Conservation (phyloP, 768 basidiomycete genomes). For the Suillus cothurnatus region DNA sequence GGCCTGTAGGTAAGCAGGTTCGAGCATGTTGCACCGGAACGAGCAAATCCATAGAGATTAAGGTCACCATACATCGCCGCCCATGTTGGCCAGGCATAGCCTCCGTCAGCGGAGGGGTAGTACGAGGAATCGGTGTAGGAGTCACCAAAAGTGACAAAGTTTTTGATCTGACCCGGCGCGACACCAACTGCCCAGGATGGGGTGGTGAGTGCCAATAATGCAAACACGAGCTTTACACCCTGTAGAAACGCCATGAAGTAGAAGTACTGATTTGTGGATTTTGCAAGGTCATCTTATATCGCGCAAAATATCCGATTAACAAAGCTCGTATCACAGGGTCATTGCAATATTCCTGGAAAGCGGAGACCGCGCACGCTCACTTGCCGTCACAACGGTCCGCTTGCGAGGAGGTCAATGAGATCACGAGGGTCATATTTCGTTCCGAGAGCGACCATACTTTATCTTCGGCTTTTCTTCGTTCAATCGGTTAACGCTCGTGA, state of each 20-base stretch:
- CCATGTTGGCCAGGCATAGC: constrained; percentile 62
- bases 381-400: constrained; percentile 4
- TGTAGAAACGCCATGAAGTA: constrained; percentile 9
- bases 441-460: neutral
- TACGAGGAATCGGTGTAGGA: constrained; percentile 59
- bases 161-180: constrained; percentile 52
- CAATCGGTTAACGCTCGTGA: neutral
- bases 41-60: constrained; percentile 57
- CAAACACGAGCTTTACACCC: constrained; percentile 9
- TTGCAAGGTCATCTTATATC: constrained; percentile 10
- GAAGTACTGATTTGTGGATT: neutral
- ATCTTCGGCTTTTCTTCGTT: constrained; percentile 3
- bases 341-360: too few species aligned
- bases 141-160: constrained; percentile 70
- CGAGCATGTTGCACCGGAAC: constrained; percentile 66
- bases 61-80: constrained; percentile 56
- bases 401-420: neutral
- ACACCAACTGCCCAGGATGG: constrained; percentile 25
- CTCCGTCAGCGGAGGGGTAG: constrained; percentile 37
- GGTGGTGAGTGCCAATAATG: constrained; percentile 16
- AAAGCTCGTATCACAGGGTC: constrained; percentile 8
- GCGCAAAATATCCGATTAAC: neutral
- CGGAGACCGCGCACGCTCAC: neutral
- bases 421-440: constrained; percentile 3
- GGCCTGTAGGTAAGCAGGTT: constrained; percentile 60